Evolutionary conservation across 495 filamentous ascomycete genomes (phyloP).

Genomic region (Podospora fimiseda): DNA sequence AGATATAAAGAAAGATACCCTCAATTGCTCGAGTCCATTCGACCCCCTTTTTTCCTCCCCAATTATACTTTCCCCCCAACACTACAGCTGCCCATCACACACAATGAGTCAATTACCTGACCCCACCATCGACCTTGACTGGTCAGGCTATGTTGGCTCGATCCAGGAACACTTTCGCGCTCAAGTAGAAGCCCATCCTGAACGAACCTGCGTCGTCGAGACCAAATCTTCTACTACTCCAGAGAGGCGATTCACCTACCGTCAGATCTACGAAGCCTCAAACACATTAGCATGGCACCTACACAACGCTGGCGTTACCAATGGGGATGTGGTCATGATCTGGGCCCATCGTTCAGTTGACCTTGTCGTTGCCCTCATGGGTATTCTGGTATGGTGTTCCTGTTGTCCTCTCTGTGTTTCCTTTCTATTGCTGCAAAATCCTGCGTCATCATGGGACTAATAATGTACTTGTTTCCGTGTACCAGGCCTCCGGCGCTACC

Average conservation of each 20-base stretch:
- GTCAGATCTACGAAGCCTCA: conserved; percentile 79
- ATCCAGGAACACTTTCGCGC: conserved; percentile 36
- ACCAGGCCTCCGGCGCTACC: conserved; percentile 58
- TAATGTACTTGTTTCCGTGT: not conserved
- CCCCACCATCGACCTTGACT: conserved; percentile 71
- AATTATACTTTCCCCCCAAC: not conserved
- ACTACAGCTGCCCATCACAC: not conserved
- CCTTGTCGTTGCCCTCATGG: conserved; percentile 59
- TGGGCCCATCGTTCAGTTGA: conserved; percentile 79
- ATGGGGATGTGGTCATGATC: conserved; percentile 90
- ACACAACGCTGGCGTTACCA: conserved; percentile 60
- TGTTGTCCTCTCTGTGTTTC: not conserved
- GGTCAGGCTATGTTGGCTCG: conserved; percentile 68
- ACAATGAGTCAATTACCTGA: conserved; percentile 52
- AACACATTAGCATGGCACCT: conserved; percentile 77
- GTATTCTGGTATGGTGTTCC: conserved; percentile 39
- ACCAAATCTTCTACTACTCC: conserved; percentile 58
- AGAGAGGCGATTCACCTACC: conserved; percentile 71
- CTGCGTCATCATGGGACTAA: not conserved
- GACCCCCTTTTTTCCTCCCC: not conserved
- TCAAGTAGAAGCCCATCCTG: conserved; percentile 70
- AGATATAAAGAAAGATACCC: no score
- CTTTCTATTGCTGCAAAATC: not conserved
- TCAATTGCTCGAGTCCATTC: no score
- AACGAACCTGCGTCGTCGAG: conserved; percentile 75